Base-by-base conservation (phyloP, 441 rosid species). In the Theobroma grandiflorum region DNA sequence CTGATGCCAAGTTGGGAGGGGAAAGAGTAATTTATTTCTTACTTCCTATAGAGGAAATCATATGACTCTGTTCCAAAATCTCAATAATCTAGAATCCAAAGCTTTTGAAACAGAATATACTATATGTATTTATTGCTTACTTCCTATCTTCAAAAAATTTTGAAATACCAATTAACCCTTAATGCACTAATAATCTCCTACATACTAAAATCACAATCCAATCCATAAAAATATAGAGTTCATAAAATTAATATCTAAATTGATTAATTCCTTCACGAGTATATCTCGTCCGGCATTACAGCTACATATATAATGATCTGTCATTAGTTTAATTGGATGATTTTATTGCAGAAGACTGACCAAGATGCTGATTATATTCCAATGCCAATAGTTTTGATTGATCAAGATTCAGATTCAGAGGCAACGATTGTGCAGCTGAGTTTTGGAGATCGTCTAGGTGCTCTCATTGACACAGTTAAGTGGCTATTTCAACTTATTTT, bases 361-460 rank as follows among this genome's bases (percentile, higher is more conserved):
- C 87, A 85, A 49, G 92, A 87, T 87, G 89, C 77, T 79, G 94
- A 86, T 79, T 78, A 59, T 73, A 85, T 89, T 81, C 93, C 95
- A 64, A 90, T 82, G 89, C 94, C 95, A 31, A 83, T 91, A 68
- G 96, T 96, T 85, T 82, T 91, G 80, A 94, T 94, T 35, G 97
- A 93, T 83, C 98, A 96, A 84, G 98, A 96, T 86, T 90, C 98
- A 35, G 93, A 92, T 90, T 86, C 95, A 74, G 91, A 90, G 70
- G 92, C 98, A 68, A 94, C 98, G 4, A 83, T 90, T 78, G 98
- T 96, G 37, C 93, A 96, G 79, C 88, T 96, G 82, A 93, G 98
- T 87, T 93, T 94, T 80, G 99, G 99, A 78, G 97, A 96, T 87
- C 98, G 98, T 77, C 91, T 96, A 74, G 99, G 99, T 77, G 98